Base-by-base conservation (phyloP, 306 rosid species). In the Delonix regia region DNA sequence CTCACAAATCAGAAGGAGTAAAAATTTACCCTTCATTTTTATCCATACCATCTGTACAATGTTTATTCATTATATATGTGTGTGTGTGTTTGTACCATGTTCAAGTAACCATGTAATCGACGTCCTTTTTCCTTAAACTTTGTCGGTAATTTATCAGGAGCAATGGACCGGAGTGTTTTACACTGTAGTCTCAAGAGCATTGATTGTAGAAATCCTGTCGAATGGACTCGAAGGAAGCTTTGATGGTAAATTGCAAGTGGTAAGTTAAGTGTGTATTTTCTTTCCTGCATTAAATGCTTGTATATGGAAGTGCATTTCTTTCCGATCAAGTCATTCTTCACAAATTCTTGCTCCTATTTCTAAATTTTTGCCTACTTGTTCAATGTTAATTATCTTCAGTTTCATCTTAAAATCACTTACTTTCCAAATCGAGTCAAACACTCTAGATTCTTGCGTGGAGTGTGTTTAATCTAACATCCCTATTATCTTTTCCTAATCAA, bases 231-330 rank as follows among this genome's bases (percentile, higher is more conserved):
- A 79, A 64, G 85, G 83, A 83, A 73, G 75, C 72, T 84, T 71
- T 34, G 80, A 86, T 53, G 89, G 83, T 36, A 79, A 65, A 67
- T 5, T 91, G 51, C 89, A 91, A 15, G 86, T 91, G 90, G 97
- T 91, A 83, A 77, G 76, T 63, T 68, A 41, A 30, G 19, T 22
- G 22, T 81, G 62, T 36, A 28, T 19, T 63, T 5, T 12, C 7
- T 39, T 39, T 9, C 44, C 9, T 64, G 25, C 16, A 36, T 1
- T 42, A 27, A 10, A 55, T 55, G 6, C 61, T 22, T 22, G 28
- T 55, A 38, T 38, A 38, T 2, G 3, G 41, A 38, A 38, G 8
- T 38, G 41, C 33, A 30, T 30, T 38, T 2, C 41, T 2, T 38
- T 38, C 41, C 41, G 5, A 38, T 7, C 6, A 5, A 38, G 41